Evolutionary conservation across 148 eudicot genomes (phyloP), one percentile per base, ranked within the genome.

Genomic region (Cornus controversa): DNA sequence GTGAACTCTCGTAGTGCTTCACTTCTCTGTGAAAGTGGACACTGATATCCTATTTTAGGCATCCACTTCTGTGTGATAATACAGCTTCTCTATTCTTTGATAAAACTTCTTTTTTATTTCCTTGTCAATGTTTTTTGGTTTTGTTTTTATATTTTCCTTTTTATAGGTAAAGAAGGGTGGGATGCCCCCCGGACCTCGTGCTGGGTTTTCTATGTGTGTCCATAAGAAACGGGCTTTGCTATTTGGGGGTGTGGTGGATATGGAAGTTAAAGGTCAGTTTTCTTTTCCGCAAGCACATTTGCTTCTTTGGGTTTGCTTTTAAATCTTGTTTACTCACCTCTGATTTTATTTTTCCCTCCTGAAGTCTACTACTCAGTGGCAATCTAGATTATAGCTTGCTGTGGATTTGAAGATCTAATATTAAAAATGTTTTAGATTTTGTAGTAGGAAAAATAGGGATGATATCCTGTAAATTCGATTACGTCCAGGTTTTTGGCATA

Each of bases 171-270:
- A 93, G 86, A 95, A 93, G 86, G 90, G 94, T 84, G 99, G 99
- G 80, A 93, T 96, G 98, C 99, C 99, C 68, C 99, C 99, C 72
- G 97, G 98, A 31, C 86, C 99, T 74, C 93, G 98, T 80, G 99
- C 99, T 81, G 97, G 99, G 40, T 96, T 96, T 82, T 90, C 98
- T 67, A 84, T 96, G 93, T 90, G 93, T 80, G 90, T 96, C 25
- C 99, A 96, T 78, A 96, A 96, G 86, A 96, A 93, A 82, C 82
- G 99, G 84, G 94, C 97, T 47, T 79, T 96, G 75, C 90, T 96
- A 64, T 96, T 93, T 86, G 99, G 99, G 65, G 99, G 99, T 29
- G 98, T 93, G 69, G 99, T 96, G 78, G 99, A 96, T 71, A 93
- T 96, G 98, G 99, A 96, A 87, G 90, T 89, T 81, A 88, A 89